These are phyloP conservation scores for Colletotrichum melonis DNA, from an alignment of 2,329 filamentous ascomycete species.

Conservation along the genomic window DNA sequence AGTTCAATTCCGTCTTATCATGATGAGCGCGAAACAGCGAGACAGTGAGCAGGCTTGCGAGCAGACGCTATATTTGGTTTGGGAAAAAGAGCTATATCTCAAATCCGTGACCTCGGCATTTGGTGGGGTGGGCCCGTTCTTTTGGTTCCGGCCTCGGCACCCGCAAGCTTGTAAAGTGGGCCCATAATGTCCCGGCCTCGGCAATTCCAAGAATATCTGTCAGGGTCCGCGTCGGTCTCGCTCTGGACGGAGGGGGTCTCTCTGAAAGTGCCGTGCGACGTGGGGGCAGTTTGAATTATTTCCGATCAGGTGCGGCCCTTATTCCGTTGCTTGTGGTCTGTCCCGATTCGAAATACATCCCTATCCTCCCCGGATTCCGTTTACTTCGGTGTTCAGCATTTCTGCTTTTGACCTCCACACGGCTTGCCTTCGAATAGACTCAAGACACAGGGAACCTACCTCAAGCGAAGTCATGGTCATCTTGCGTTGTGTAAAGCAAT, in stretches of 20 bases:
- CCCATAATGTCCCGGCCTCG: slow-evolving; percentile 10
- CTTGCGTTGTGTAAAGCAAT: not conserved
- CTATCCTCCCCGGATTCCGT: not conserved
- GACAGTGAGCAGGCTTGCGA: not conserved
- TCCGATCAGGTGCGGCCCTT: not conserved
- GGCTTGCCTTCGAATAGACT: too few species aligned
- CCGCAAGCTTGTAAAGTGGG: slow-evolving; percentile 11
- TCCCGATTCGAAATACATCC: not conserved
- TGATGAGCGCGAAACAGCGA: not conserved
- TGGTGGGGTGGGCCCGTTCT: slow-evolving; percentile 10
- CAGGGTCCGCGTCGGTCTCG: not conserved
- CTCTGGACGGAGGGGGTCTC: not conserved
- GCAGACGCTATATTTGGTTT: not conserved
- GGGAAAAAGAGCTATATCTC: not conserved
- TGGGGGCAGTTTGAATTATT: not conserved
- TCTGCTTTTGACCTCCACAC: not conserved
- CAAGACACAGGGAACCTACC: too few species aligned
- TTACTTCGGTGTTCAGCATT: not conserved
- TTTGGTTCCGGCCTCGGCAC: slow-evolving; percentile 16
- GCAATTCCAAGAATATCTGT: not conserved
- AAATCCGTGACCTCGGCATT: slow-evolving; percentile 14
- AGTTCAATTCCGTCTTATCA: not conserved
- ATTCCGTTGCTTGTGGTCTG: not conserved
- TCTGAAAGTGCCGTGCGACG: not conserved
- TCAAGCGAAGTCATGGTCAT: not conserved